Conservation (phyloP, 768 basidiomycete species). For the Xanthoconium stramineum region DNA sequence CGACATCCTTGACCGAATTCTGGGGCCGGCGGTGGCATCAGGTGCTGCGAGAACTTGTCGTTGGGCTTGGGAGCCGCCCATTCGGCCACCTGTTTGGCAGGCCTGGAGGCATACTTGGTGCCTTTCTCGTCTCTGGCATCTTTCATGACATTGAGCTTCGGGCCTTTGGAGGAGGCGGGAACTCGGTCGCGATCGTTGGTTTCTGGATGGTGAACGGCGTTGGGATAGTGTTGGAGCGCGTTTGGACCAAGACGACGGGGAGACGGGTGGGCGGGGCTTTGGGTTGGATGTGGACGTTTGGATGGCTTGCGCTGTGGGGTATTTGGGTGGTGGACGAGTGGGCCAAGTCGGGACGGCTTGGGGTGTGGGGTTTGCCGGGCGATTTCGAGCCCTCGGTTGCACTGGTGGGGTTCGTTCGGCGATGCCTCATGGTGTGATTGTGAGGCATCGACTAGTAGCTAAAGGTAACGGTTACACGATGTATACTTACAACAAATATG, state of each 20-base stretch:
- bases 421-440: too few species aligned
- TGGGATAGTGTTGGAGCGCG: slow-evolving; percentile 48
- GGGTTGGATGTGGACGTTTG: slow-evolving; percentile 52
- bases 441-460: too few species aligned
- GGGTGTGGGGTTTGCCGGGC: slow-evolving; percentile 1
- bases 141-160: slow-evolving; percentile 52
- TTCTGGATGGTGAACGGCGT: slow-evolving; percentile 57
- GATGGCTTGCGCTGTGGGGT: slow-evolving; percentile 50
- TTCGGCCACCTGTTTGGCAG: slow-evolving; percentile 45
- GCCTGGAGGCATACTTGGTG: slow-evolving; percentile 49
- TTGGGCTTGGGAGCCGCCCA: slow-evolving; percentile 47
- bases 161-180: slow-evolving; percentile 33
- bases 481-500: too few species aligned
- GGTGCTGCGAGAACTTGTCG: slow-evolving; percentile 53
- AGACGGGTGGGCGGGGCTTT: slow-evolving; percentile 41
- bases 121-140: slow-evolving; percentile 56
- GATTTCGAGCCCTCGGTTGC: slow-evolving; percentile 5
- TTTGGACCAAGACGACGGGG: slow-evolving; percentile 43
- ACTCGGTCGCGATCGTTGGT: slow-evolving; percentile 38
- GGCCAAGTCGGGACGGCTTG: slow-evolving; percentile 16
- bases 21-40: slow-evolving; percentile 72
- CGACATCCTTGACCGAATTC: slow-evolving; percentile 56
- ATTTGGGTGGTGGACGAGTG: slow-evolving; percentile 44
- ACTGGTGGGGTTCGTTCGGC: slow-evolving; percentile 26
- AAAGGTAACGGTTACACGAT: too few species aligned